These are phyloP conservation scores for Circinella minor DNA, from an alignment of 371 early-diverging fungal genomes.

Conservation along the genomic window DNA sequence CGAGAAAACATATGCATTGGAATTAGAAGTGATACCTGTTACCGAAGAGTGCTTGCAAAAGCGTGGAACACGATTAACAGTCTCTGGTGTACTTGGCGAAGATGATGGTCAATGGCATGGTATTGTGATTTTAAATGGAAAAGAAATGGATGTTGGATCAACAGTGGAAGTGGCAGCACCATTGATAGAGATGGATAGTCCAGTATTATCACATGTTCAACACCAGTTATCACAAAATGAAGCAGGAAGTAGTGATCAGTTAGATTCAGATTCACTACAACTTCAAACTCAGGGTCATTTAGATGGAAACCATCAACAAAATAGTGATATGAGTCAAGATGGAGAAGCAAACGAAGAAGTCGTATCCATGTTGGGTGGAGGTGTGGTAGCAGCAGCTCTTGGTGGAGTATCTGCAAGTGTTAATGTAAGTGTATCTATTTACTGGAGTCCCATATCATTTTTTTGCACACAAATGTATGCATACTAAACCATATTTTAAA, in stretches of 20 bases:
- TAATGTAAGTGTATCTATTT: constrained; percentile 30
- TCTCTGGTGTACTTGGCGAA: constrained; percentile 38
- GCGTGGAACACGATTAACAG: constrained; percentile 27
- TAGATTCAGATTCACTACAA: background rate
- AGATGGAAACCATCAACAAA: background rate
- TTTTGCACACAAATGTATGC: background rate
- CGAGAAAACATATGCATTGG: constrained; percentile 24
- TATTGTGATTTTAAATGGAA: constrained; percentile 23
- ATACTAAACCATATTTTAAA: background rate
- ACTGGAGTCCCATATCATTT: background rate
- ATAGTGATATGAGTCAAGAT: background rate
- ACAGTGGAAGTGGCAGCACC: constrained; percentile 4
- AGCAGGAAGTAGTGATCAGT: background rate
- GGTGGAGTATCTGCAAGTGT: constrained; percentile 41
- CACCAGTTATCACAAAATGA: background rate
- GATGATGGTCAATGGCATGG: constrained; percentile 33
- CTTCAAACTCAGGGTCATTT: background rate
- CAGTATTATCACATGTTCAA: background rate
- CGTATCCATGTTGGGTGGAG: constrained; percentile 10
- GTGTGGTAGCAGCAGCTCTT: constrained; percentile 36
- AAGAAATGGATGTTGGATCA: constrained; percentile 14
- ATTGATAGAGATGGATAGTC: background rate
- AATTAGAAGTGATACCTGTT: constrained; percentile 24
- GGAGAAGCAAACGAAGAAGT: background rate
- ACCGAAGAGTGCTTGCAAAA: constrained; percentile 20